These are phyloP conservation scores for Ogataea allantospora DNA, from an alignment of 805 yeast species.

Conservation along the genomic window DNA sequence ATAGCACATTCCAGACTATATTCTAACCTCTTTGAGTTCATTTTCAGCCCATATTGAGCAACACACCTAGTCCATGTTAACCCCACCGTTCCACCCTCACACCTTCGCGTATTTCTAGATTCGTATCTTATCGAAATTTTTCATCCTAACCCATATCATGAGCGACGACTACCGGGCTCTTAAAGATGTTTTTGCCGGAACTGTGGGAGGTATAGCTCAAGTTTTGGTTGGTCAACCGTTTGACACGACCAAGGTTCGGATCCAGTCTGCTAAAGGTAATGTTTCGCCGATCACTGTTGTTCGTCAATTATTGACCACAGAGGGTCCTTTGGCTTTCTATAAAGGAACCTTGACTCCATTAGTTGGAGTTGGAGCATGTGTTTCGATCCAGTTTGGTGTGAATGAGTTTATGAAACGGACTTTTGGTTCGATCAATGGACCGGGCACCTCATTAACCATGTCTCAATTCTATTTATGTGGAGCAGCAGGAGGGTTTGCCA, in stretches of 20 bases:
- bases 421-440: conserved; percentile 46
- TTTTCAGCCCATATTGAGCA: no score
- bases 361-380: conserved; percentile 97
- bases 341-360: conserved; percentile 93
- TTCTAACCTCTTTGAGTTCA: no score
- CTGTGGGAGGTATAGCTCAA: conserved; percentile 94
- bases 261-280: conserved; percentile 83
- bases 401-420: conserved; percentile 90
- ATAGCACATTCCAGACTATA: no score
- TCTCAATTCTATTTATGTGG: conserved; percentile 81
- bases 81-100: background rate
- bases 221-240: conserved; percentile 96
- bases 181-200: conserved; percentile 87
- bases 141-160: conserved; percentile 4
- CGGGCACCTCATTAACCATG: conserved; percentile 46
- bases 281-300: conserved; percentile 75
- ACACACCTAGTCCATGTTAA: no score
- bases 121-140: conserved; percentile 10
- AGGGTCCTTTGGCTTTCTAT: conserved; percentile 85
- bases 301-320: conserved; percentile 64
- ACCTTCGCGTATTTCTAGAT: background rate
- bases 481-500: conserved; percentile 88
- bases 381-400: conserved; percentile 92
- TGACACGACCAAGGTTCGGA: conserved; percentile 89
- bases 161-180: conserved; percentile 41